A percentile compares a stretch with the other conserved stretches of the same genome.
These are phyloP conservation scores for Salvia splendens DNA, from an alignment of 257 asterid genomes.

Conservation along the genomic window DNA sequence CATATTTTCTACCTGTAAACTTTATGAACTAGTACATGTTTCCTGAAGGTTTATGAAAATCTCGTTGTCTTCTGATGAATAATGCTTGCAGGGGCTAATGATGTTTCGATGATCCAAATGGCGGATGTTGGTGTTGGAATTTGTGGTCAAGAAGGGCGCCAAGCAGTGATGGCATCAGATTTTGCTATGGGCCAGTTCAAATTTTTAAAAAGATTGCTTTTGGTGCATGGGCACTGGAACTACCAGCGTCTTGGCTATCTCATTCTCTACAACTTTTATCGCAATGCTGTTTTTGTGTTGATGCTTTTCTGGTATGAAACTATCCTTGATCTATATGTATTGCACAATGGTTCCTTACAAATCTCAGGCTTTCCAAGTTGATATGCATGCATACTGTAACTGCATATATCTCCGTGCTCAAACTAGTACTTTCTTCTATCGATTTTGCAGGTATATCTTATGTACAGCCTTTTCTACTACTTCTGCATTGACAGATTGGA, in stretches of 20 bases:
- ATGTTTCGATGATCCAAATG: conserved; percentile 99
- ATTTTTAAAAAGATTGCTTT: conserved; percentile 83
- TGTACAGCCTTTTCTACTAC: conserved; percentile 92
- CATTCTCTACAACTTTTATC: conserved; percentile 89
- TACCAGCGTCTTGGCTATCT: conserved; percentile 93
- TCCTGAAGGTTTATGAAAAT: conserved; percentile 17
- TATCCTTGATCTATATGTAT: conserved; percentile 22
- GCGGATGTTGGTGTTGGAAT: conserved; percentile 99
- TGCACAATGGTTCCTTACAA: conserved; percentile 22
- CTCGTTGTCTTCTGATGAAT: conserved; percentile 34
- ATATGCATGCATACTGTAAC: not conserved
- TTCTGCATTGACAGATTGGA: conserved; percentile 95
- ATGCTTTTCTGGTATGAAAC: conserved; percentile 90
- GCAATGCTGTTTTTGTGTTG: conserved; percentile 94
- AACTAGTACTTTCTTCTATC: conserved; percentile 18
- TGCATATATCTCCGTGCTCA: not conserved
- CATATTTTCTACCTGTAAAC: conserved; percentile 5
- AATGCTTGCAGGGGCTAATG: conserved; percentile 83
- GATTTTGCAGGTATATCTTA: conserved; percentile 72
- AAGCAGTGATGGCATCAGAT: conserved; percentile 99
- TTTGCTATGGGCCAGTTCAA: conserved; percentile 98
- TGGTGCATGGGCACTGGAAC: conserved; percentile 99
- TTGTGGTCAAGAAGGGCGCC: conserved; percentile 99
- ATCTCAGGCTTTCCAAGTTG: conserved; percentile 9
- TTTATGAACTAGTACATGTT: conserved; percentile 19